Evolutionary conservation across 495 filamentous ascomycete genomes (phyloP), one percentile per base, ranked within the genome.

Genomic region (Pyrenopolyporus hunteri): DNA sequence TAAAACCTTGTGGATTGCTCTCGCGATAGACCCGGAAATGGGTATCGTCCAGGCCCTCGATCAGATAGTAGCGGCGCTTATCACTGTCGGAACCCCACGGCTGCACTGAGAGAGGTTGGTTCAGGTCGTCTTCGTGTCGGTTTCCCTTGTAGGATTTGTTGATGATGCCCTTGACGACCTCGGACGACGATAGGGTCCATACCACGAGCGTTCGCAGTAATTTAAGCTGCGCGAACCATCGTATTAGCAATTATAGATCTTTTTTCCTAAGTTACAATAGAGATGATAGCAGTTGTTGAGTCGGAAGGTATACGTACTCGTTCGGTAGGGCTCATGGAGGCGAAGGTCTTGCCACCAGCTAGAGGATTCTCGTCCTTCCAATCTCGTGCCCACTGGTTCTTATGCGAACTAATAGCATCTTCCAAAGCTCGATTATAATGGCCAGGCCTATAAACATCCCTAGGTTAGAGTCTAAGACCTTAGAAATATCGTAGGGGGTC

Each of bases 1-100:
- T 83, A 58, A 90, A 86, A 32, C 88, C 78, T 0, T 84, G 83
- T 4, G 92, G 89, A 63, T 94, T 95, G 73, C 90, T 93, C 74
- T 98, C 94, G 32, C 95, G 81, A 71, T 98, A 98, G n/a, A 98
- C 82, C 35, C 94, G 82, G 70, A 98, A 98, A 46, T 87, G 78
- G 4, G 94, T 98, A 72, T 98, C 95, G 69, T 98, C 93, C 64
- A 88, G 85, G 25, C 94, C 94, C 72, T 98, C 94, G 52, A 98
- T 85, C 26, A 98, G 81, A 83, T 88, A 98, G 74, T 96, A 98
- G 50, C 91, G 83, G 25, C 95, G 85, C 76, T 95, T 96, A 58
- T 95, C 82, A 49, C 90, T 90, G 72, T 98, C 94, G 19, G 85
- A 81, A 6, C 94, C 94, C 94, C 94, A 98, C 2, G 92, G 87